Base-by-base conservation (phyloP, 495 filamentous ascomycete genomes). In the Bryoglossum gracile region DNA sequence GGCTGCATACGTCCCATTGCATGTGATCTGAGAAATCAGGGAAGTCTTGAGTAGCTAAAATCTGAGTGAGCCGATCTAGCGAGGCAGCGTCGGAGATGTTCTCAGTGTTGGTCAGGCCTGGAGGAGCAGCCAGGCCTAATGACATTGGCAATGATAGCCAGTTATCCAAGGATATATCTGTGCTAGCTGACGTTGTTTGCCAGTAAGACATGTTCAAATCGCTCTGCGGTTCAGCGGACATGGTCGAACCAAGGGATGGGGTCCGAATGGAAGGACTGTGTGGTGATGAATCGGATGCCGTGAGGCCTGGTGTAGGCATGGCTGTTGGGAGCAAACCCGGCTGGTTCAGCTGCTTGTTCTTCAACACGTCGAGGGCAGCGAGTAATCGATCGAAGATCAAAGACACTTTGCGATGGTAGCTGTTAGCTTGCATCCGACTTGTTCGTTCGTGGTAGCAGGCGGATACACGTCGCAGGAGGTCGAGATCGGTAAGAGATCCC, bases 61-160 rank as follows among this genome's bases (percentile, higher is more conserved):
- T n/a, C 41, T 28, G 19, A 44, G 13, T n/a, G 41, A 44, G 41
- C 41, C 25, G 13, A 44, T 44, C 41, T 44, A 23, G 19, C 28
- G 19, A 16, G 28, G 11, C 23, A 28, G 22, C 19, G 21, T 32
- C 41, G 9, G 26, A 44, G 19, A n/a, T 23, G 28, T 44, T 18
- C 11, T 19, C 41, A 6, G 26, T 26, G 28, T 32, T 44, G 6
- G 41, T n/a, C 16, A 23, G 16, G 8, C 23, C 41, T 26, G 28
- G 14, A n/a, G 41, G 41, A 26, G 41, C 28, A 28, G 14, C 13
- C 8, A 19, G 41, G 25, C 23, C 26, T 32, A 44, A 28, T 44
- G 41, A 32, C 25, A 23, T 13, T 17, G 41, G 41, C 11, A 32
- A 16, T n/a, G 26, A 44, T 44, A 18, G 8, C 41, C 22, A 10